These are phyloP conservation scores for Cryptococcus sp. DNA, from an alignment of 1,284 basidiomycete genomes.

Conservation along the genomic window DNA sequence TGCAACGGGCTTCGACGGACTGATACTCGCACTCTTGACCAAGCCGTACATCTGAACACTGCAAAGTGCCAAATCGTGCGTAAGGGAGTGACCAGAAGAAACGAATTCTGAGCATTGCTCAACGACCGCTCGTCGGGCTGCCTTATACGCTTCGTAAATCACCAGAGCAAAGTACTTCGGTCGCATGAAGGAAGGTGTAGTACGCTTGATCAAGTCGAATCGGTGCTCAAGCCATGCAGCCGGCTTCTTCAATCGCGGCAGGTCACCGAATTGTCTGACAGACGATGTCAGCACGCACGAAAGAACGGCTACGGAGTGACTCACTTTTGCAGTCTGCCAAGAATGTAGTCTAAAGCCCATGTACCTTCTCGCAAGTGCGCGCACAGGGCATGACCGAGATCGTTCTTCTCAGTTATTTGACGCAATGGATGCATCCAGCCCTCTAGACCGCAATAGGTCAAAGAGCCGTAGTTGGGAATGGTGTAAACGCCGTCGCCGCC, in stretches of 20 bases:
- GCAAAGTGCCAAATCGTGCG: slow-evolving; percentile 80
- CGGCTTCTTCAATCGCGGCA: slow-evolving; percentile 69
- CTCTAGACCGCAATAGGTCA: slow-evolving; percentile 88
- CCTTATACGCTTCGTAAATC: slow-evolving; percentile 86
- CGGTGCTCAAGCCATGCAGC: slow-evolving; percentile 80
- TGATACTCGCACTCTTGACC: slow-evolving; percentile 82
- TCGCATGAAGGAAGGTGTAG: slow-evolving; percentile 78
- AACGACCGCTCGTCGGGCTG: slow-evolving; percentile 72
- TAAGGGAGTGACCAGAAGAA: slow-evolving; percentile 78
- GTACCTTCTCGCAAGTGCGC: slow-evolving; percentile 78
- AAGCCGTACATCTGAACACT: slow-evolving; percentile 89
- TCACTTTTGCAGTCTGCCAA: slow-evolving; percentile 69
- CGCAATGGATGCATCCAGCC: slow-evolving; percentile 90
- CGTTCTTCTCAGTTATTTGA: slow-evolving; percentile 80
- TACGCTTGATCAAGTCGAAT: slow-evolving; percentile 72
- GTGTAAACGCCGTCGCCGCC: slow-evolving; percentile 69
- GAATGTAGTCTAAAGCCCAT: slow-evolving; percentile 87
- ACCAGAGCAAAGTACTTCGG: slow-evolving; percentile 93
- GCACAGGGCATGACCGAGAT: slow-evolving; percentile 87
- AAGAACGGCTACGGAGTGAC: slow-evolving; percentile 40
- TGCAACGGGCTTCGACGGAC: slow-evolving; percentile 64
- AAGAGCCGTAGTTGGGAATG: slow-evolving; percentile 68
- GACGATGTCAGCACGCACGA: neutral
- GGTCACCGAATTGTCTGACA: slow-evolving; percentile 64
- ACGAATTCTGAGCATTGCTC: slow-evolving; percentile 87